Evolutionary conservation across 306 rosid species (phyloP).

Genomic region (Leucaena leucocephala): DNA sequence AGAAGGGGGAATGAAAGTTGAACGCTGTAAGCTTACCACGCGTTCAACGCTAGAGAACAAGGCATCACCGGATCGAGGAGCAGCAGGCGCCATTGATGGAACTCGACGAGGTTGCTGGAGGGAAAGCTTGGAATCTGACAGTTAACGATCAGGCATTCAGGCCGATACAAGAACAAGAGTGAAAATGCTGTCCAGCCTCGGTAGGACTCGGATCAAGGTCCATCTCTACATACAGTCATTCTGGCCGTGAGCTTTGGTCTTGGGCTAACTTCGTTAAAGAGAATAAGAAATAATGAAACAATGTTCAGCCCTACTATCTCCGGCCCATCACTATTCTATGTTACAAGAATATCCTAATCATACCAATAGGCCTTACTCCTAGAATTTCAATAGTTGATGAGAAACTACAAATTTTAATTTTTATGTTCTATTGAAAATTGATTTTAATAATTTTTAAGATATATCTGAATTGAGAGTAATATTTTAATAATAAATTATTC

Average conservation of each 20-base stretch:
- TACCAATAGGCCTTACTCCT: too few relatives aligned
- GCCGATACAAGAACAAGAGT: too few relatives aligned
- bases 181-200: not conserved
- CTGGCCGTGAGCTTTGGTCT: not conserved
- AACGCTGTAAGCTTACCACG: slow-evolving; percentile 51
- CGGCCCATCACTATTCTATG: not conserved
- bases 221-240: not conserved
- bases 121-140: not conserved
- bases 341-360: too few relatives aligned
- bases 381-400: too few relatives aligned
- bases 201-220: not conserved
- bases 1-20: not conserved
- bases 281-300: not conserved
- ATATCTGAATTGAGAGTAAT: too few relatives aligned
- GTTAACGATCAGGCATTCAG: not conserved
- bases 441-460: too few relatives aligned
- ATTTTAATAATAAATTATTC: too few relatives aligned
- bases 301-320: not conserved
- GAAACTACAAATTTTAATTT: too few relatives aligned
- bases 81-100: slow-evolving; percentile 58
- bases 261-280: not conserved
- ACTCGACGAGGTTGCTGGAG: slow-evolving; percentile 27
- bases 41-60: slow-evolving; percentile 64
- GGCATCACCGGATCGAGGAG: slow-evolving; percentile 71
- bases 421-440: too few relatives aligned